A percentile compares a stretch with the other conserved stretches of the same genome.
Conservation (phyloP, 1,284 basidiomycete genomes). For the Trametes versicolor region DNA sequence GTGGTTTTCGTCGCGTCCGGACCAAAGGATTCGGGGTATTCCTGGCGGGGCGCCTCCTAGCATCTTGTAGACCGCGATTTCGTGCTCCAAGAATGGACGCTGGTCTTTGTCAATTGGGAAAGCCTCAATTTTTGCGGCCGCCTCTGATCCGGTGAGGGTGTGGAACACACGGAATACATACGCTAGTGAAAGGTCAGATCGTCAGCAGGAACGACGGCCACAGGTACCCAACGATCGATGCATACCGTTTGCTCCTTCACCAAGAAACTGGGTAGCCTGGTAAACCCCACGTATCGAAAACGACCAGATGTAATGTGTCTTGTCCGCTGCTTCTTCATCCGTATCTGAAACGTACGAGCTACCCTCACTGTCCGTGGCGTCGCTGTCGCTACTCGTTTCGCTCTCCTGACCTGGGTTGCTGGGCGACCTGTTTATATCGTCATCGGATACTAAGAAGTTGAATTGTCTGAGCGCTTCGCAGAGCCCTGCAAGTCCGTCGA, state of each 20-base stretch:
- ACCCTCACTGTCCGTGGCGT: not conserved
- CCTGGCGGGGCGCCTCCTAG: not conserved
- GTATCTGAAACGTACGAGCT: not conserved
- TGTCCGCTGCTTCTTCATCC: not conserved
- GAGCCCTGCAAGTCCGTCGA: not conserved
- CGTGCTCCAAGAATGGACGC: not conserved
- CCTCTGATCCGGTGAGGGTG: constrained; percentile 6
- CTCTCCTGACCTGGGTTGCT: not conserved
- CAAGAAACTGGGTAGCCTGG: constrained; percentile 4
- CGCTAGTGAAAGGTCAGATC: not conserved
- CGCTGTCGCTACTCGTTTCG: not conserved
- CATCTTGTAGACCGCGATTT: not conserved
- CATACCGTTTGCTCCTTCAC: not conserved
- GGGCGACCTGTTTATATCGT: not conserved
- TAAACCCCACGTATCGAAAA: constrained; percentile 6
- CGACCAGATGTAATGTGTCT: not conserved
- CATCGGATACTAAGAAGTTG: not conserved
- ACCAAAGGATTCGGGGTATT: constrained; percentile 17
- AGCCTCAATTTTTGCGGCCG: constrained; percentile 10
- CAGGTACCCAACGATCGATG: not conserved
- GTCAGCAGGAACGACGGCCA: no score
- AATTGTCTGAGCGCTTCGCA: not conserved
- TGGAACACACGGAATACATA: constrained; percentile 16
- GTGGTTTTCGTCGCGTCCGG: constrained; percentile 17
- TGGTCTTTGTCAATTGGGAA: not conserved